A percentile compares a stretch with the other conserved stretches of the same genome.
phyloP scores from a whole-genome alignment of 331 rosid genomes.

The Ulmus americana region DNA sequence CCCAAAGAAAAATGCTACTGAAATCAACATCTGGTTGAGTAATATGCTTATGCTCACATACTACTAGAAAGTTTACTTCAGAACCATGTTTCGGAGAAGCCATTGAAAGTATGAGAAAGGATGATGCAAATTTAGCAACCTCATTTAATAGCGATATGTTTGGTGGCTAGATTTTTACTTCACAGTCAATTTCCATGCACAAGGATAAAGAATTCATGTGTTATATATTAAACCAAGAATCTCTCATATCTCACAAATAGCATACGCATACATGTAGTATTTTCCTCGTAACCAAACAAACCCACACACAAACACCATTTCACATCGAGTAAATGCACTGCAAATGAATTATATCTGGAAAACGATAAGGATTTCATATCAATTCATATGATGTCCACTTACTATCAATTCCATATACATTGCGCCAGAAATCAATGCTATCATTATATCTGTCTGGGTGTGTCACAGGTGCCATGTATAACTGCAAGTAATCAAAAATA shows the following conservation, averaged over 20 bases:
- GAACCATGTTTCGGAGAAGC: background rate
- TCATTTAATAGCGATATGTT: background rate
- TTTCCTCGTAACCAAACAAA: background rate
- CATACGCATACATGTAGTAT: background rate
- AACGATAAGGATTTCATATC: conserved; percentile 14
- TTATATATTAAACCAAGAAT: too few species aligned
- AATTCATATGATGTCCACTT: conserved; percentile 31
- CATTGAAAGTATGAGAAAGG: background rate
- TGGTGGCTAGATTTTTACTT: background rate
- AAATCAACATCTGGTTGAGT: background rate
- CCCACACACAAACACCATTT: background rate
- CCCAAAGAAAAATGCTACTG: background rate
- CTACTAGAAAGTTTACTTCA: background rate
- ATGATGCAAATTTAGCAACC: background rate
- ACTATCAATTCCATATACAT: conserved; percentile 96
- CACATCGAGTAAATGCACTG: background rate
- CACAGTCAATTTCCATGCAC: background rate
- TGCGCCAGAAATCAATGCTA: conserved; percentile 93
- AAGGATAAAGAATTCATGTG: too few species aligned
- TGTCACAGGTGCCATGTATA: conserved; percentile 93
- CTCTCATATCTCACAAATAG: background rate
- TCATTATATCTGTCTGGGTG: conserved; percentile 82
- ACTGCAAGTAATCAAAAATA: conserved; percentile 35
- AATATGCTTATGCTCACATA: too few species aligned
- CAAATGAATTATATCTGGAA: background rate